Conservation (phyloP, 805 yeast species). For the Kazachstania kunashirensis region DNA sequence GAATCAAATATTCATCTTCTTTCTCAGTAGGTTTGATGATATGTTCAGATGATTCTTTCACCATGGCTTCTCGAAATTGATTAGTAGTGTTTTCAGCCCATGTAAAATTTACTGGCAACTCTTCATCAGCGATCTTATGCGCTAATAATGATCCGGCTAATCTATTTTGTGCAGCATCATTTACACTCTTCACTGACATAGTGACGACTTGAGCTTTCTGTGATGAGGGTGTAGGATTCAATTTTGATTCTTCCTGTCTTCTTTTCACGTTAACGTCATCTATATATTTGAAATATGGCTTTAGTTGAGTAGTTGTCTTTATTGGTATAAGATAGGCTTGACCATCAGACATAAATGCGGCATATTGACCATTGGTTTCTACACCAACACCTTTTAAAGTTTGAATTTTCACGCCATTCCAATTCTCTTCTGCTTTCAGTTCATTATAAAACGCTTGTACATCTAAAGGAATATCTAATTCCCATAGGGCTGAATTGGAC, state of each 20-base stretch:
- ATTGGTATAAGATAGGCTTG: constrained; percentile 58
- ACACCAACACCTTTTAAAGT: constrained; percentile 62
- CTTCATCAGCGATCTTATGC: constrained; percentile 56
- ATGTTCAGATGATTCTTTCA: constrained; percentile 15
- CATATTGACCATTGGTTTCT: constrained; percentile 42
- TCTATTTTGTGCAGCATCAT: constrained; percentile 48
- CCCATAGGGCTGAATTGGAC: constrained; percentile 52
- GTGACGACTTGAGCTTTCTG: constrained; percentile 56
- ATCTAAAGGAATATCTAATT: constrained; percentile 67
- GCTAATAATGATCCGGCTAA: constrained; percentile 62
- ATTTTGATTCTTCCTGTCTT: constrained; percentile 35
- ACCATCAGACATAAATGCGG: constrained; percentile 36
- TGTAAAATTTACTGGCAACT: constrained; percentile 34
- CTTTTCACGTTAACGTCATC: constrained; percentile 47
- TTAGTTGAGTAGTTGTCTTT: constrained; percentile 59
- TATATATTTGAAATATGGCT: constrained; percentile 74
- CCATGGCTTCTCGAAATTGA: constrained; percentile 19
- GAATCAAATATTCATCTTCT: constrained; percentile 20
- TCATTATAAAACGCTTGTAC: constrained; percentile 59
- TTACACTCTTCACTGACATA: constrained; percentile 58
- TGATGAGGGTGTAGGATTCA: constrained; percentile 27
- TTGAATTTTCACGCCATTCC: constrained; percentile 56
- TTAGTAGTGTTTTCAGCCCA: constrained; percentile 38
- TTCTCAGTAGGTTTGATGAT: constrained; percentile 20
- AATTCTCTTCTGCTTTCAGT: constrained; percentile 45